A percentile compares a stretch with the other conserved stretches of the same genome.
Evolutionary conservation across 2,329 filamentous ascomycete species (phyloP).

Genomic region (Xylaria arbuscula): DNA sequence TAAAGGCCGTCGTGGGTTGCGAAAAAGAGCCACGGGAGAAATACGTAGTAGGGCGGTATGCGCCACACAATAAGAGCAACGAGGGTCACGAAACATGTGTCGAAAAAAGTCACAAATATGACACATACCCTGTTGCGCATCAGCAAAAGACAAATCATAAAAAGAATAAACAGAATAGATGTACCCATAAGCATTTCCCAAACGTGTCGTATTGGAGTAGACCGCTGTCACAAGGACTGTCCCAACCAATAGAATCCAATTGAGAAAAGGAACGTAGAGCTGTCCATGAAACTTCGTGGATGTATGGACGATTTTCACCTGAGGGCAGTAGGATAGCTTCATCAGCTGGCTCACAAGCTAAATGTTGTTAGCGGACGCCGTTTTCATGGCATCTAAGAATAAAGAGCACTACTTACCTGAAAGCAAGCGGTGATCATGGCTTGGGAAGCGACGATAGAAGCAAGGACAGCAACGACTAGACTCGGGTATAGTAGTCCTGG

Average conservation of each 20-base stretch:
- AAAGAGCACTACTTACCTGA: constrained; percentile 47
- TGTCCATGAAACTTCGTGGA: constrained; percentile 77
- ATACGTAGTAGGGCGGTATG: constrained; percentile 68
- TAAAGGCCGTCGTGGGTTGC: constrained; percentile 75
- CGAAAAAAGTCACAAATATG: constrained; percentile 82
- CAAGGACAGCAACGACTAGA: constrained; percentile 74
- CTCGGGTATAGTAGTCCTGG: constrained; percentile 75
- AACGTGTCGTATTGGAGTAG: constrained; percentile 71
- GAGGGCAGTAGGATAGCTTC: constrained; percentile 77
- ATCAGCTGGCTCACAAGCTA: constrained; percentile 62
- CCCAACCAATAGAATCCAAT: constrained; percentile 81
- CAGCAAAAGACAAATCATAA: neutral
- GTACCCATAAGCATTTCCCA: constrained; percentile 78
- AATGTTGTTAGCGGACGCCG: constrained; percentile 20
- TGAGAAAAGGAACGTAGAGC: constrained; percentile 79
- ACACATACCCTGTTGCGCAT: constrained; percentile 68
- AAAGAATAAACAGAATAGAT: neutral
- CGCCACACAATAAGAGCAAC: constrained; percentile 80
- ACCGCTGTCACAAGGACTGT: constrained; percentile 79
- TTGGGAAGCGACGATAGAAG: constrained; percentile 80
- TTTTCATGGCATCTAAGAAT: neutral
- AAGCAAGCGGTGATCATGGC: constrained; percentile 83
- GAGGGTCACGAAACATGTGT: constrained; percentile 78
- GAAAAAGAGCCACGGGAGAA: constrained; percentile 71
- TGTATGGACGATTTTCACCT: constrained; percentile 78